Evolutionary conservation across 129 eudicot species (phyloP), one percentile per base, ranked within the genome.

Genomic region (Arctium lappa): DNA sequence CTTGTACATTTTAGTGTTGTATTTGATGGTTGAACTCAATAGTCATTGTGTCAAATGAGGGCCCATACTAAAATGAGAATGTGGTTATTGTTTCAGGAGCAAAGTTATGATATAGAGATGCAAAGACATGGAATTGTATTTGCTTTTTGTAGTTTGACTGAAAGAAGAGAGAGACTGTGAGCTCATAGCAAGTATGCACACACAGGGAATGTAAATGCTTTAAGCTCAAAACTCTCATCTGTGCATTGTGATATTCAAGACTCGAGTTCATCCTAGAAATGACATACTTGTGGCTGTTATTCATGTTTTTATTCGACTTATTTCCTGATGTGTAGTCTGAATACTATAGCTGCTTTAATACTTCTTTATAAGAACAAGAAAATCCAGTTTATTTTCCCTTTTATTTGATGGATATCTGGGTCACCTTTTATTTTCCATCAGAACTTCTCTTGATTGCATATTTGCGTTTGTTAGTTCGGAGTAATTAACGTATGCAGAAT

Each of bases 21-120:
- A 30, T 65, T 63, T 63, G 32, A 68, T 50, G 63, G 63, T 30
- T 69, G 63, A 69, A 77, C 18, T 44, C 2, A 40, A 42, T 62
- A 84, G 80, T 33, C 60, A 11, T 79, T 73, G 16, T 84, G 72
- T 73, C 18, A 84, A 73, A 42, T 83, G 78, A 69, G 81, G 48
- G 68, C 18, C 22, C 32, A 33, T 79, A 78, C 81, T 84, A 81
- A 84, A 75, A 74, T 73, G 68, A 68, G 74, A 75, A 78, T 69
- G 15, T 79, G 85, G 65, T 79, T 83, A n/a, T 44, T 88, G 81
- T 88, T 88, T 80, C 91, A 88, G 91, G 91, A 77, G 66, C 87
- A 88, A 88, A 83, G 89, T 83, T 78, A 79, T 86, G 89, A 88
- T 88, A 79, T 88, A 83, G 86, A 72, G 91, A 63, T 30, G 79